Evolutionary conservation across 192 early-diverging fungal species (phyloP), one percentile per base, ranked within the genome.

Genomic region (Backusella tarrabulga): DNA sequence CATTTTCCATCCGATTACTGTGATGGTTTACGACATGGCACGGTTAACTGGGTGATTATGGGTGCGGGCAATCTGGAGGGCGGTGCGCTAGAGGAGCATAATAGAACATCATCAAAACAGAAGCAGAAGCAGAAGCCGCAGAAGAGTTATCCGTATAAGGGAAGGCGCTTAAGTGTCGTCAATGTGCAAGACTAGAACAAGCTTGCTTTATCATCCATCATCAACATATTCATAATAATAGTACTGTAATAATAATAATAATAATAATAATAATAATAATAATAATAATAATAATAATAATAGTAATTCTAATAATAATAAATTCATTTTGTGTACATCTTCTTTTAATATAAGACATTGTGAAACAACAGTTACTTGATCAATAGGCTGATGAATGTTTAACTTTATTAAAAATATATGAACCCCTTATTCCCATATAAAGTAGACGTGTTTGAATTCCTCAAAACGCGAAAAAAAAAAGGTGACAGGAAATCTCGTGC

Each of bases 1-100:
- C 88, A 89, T 72, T 89, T 89, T 68, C 85, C 88, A 11, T 79
- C 82, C 12, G 86, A 87, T 52, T 89, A 89, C 60, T 79, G 77
- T 26, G 82, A 83, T 23, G 72, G 81, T 4, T 56, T 89, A 17
- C 72, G 84, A 35, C 80, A 87, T 34, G 85, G 87, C 23, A 86
- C 83, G 32, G 79, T 88, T 11, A 77, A 86, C 42, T 78, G 85
- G 41, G 87, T 86, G 6, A 79, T 86, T 38, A 75, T 81, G 54
- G 76, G 70, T 40, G 73, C 71, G 8, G 76, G 76, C 67, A 73
- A 72, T 40, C 42, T 80, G 8, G 67, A 69, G 14, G 78, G 68
- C 9, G 74, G 74, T 29, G 36, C 46, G 29, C 34, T 69, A 66
- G 66, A 75, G 3, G 40, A 72, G 8, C 71, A 72, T 3, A 7